Conservation (phyloP, 129 eudicot genomes). For the Scalesia atractyloides region DNA sequence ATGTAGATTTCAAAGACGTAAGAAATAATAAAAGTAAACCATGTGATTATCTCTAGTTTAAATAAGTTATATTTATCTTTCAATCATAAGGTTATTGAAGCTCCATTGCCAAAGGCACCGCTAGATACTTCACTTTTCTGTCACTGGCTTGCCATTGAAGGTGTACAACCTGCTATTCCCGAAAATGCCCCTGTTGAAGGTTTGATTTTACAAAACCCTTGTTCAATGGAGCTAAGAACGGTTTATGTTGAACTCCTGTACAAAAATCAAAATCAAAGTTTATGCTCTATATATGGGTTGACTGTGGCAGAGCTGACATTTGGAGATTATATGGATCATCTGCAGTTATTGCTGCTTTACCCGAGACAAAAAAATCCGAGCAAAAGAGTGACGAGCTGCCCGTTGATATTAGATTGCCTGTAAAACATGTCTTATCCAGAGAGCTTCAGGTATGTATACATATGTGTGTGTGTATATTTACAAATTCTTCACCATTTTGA, state of each 20-base stretch:
- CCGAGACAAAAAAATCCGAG: conserved; percentile 51
- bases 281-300: conserved; percentile 23
- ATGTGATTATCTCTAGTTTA: conserved; percentile 4
- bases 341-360: conserved; percentile 57
- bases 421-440: conserved; percentile 71
- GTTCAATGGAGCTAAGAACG: background rate
- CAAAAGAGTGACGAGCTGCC: conserved; percentile 52
- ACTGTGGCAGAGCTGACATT: conserved; percentile 38
- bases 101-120: conserved; percentile 82
- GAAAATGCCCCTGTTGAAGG: conserved; percentile 77
- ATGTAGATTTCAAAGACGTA: conserved; percentile 70
- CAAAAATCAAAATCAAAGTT: background rate
- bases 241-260: background rate
- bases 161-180: conserved; percentile 77
- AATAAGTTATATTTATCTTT: conserved; percentile 9
- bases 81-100: conserved; percentile 56
- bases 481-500: background rate
- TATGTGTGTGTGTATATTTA: background rate
- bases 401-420: conserved; percentile 68
- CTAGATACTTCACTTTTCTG: conserved; percentile 62
- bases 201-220: conserved; percentile 25
- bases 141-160: conserved; percentile 80
- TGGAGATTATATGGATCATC: conserved; percentile 35
- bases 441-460: conserved; percentile 67
- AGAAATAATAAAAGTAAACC: conserved; percentile 35